Percentiles rank a stretch among this genome's conserved stretches.
These are phyloP conservation scores for Fraxinus cuspidata DNA, from an alignment of 257 asterid genomes.

Conservation along the genomic window DNA sequence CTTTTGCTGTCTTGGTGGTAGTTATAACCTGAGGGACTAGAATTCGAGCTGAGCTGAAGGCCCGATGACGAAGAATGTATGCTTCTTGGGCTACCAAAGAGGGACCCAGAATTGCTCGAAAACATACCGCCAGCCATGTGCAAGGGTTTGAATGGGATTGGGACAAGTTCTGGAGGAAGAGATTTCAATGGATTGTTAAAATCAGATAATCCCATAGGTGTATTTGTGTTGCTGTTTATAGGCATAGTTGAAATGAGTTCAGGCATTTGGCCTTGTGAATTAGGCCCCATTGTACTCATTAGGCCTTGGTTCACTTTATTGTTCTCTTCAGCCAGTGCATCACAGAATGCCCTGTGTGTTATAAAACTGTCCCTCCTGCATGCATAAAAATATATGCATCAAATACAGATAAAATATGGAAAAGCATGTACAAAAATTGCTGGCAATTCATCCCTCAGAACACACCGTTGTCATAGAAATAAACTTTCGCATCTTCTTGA, in stretches of 20 bases:
- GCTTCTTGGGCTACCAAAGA: slow-evolving; percentile 62
- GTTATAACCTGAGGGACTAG: slow-evolving; percentile 45
- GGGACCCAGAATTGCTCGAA: slow-evolving; percentile 53
- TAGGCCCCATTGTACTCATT: slow-evolving; percentile 44
- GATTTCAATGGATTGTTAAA: slow-evolving; percentile 64
- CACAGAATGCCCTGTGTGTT: slow-evolving; percentile 91
- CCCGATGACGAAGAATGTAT: slow-evolving; percentile 64
- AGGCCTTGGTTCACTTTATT: slow-evolving; percentile 64
- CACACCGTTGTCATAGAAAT: too few relatives aligned
- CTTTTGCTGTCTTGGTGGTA: slow-evolving; percentile 50
- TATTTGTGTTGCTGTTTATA: slow-evolving; percentile 27
- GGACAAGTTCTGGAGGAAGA: slow-evolving; percentile 64
- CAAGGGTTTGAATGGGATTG: slow-evolving; percentile 76
- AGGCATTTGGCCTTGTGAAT: slow-evolving; percentile 45
- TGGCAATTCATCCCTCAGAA: too few relatives aligned
- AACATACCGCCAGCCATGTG: slow-evolving; percentile 68
- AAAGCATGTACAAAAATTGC: too few relatives aligned
- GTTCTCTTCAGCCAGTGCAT: slow-evolving; percentile 88
- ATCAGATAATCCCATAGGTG: slow-evolving; percentile 51
- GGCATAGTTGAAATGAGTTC: slow-evolving; percentile 59
- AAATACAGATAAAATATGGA: neutral
- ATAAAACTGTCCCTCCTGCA: slow-evolving; percentile 93
- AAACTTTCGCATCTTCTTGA: neutral
- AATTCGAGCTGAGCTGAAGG: slow-evolving; percentile 74
- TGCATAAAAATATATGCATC: neutral